Evolutionary conservation across 768 basidiomycete genomes (phyloP).

Genomic region (Mycena kentingensis): DNA sequence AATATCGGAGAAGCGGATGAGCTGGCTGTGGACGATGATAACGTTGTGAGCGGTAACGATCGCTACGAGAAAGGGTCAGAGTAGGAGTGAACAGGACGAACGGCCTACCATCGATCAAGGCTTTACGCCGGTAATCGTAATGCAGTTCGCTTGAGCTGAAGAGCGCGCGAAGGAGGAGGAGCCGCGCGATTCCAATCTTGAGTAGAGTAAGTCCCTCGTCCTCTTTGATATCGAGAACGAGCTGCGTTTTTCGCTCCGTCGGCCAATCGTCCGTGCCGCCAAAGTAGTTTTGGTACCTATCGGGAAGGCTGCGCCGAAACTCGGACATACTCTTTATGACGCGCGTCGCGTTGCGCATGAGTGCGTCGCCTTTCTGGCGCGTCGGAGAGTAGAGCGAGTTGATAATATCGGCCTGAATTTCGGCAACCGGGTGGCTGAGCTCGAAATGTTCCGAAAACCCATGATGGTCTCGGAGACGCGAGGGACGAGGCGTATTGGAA

Average conservation of each 20-base stretch:
- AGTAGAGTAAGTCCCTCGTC: conserved; percentile 81
- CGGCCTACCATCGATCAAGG: conserved; percentile 72
- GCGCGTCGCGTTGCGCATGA: conserved; percentile 76
- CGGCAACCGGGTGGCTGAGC: conserved; percentile 71
- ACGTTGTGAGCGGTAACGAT: conserved; percentile 87
- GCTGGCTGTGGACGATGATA: conserved; percentile 80
- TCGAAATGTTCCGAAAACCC: conserved; percentile 83
- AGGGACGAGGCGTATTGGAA: conserved; percentile 76
- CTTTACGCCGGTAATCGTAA: conserved; percentile 65
- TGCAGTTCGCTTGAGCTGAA: conserved; percentile 76
- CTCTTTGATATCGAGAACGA: conserved; percentile 75
- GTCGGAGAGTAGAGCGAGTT: conserved; percentile 81
- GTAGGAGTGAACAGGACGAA: neutral
- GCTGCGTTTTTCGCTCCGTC: conserved; percentile 59
- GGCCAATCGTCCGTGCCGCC: conserved; percentile 78
- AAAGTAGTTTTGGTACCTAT: conserved; percentile 74
- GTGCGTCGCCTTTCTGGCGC: conserved; percentile 64
- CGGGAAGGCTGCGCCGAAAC: conserved; percentile 68
- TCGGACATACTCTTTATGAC: conserved; percentile 78
- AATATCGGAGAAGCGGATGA: conserved; percentile 83
- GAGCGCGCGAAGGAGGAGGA: conserved; percentile 74
- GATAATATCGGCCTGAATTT: conserved; percentile 88
- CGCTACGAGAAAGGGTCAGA: conserved; percentile 42
- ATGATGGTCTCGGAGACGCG: conserved; percentile 44
- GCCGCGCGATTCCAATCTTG: conserved; percentile 80